phyloP scores from a whole-genome alignment of 2,329 filamentous ascomycete species.

The Aureobasidium uvarum region DNA sequence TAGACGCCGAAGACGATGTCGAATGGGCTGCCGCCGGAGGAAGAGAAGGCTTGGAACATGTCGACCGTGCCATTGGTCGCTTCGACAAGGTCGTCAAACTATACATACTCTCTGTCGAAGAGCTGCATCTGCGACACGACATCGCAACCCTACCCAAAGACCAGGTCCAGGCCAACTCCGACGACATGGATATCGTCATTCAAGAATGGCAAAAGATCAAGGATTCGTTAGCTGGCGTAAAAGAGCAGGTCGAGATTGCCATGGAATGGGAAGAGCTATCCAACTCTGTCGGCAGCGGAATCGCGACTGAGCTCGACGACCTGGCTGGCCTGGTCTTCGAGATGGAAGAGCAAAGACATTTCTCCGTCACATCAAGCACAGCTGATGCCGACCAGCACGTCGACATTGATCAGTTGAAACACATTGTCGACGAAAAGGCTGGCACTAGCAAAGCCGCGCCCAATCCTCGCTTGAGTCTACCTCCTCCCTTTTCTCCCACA shows the following conservation, averaged over 20 bases:
- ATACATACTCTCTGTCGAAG: slow-evolving; percentile 91
- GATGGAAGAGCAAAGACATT: slow-evolving; percentile 94
- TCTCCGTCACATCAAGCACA: slow-evolving; percentile 68
- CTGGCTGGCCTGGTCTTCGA: slow-evolving; percentile 83
- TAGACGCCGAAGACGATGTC: slow-evolving; percentile 95
- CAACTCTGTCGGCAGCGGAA: slow-evolving; percentile 83
- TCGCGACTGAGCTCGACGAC: slow-evolving; percentile 81
- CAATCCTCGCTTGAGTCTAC: slow-evolving; percentile 64
- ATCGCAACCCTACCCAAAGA: slow-evolving; percentile 67
- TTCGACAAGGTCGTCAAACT: slow-evolving; percentile 90
- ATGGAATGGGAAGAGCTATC: slow-evolving; percentile 99
- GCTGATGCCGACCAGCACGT: slow-evolving; percentile 52
- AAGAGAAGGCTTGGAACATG: slow-evolving; percentile 69
- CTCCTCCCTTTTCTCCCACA: slow-evolving; percentile 56
- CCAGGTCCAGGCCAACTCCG: slow-evolving; percentile 71
- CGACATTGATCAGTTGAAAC: slow-evolving; percentile 87
- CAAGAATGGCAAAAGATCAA: slow-evolving; percentile 83
- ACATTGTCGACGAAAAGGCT: slow-evolving; percentile 86
- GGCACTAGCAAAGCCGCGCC: slow-evolving; percentile 46
- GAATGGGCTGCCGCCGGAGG: slow-evolving; percentile 94
- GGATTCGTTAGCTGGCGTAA: slow-evolving; percentile 71
- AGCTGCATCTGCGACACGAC: slow-evolving; percentile 76
- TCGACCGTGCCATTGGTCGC: slow-evolving; percentile 68
- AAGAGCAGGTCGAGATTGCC: slow-evolving; percentile 88
- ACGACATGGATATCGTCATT: slow-evolving; percentile 86